Evolutionary conservation across 352 stramenopile species (phyloP), one percentile per base, ranked within the genome.

Genomic region (Pythium dissimile): DNA sequence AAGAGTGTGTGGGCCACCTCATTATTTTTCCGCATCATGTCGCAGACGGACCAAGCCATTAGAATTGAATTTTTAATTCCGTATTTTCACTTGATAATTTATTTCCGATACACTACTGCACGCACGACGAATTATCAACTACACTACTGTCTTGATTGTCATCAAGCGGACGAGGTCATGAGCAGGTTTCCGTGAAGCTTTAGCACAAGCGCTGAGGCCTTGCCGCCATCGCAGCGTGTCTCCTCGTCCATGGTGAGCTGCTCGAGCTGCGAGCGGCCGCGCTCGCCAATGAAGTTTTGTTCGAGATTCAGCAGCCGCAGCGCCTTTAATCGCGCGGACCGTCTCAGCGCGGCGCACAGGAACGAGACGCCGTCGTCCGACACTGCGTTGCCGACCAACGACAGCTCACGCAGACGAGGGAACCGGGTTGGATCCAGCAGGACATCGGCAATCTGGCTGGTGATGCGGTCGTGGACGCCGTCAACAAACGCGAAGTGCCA

Each of bases 221-320:
- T 18, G 6, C 26, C 26, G 5, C 23, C 24, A 16, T 20, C 28
- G 30, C 13, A 20, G 13, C 18, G 30, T 24, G 24, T 21, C 26
- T 52, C 10, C 20, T 56, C 28, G 23, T 46, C 18, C 5, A 18
- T 44, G 10, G 39, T 13, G 18, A 69, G 38, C 20, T 34, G 53
- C 35, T 62, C 60, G 9, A 69, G 48, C 39, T 45, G 34, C 18
- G 37, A 9, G 21, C 48, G 38, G n/a, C 67, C 67, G 7, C 60
- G 58, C 52, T 75, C 67, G 21, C 67, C 67, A 6, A 75, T 53
- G 28, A 75, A 75, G 24, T 75, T 75, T 21, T 67, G 48, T 37
- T 72, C 59, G 16, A 75, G 41, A 31, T 72, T 53, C n/a, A 75
- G 44, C 34, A 59, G 20, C 16, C 39, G 20, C 21, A 65, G 13